Conservation (phyloP, 2,329 filamentous ascomycete species). For the Aspergillus tanneri region DNA sequence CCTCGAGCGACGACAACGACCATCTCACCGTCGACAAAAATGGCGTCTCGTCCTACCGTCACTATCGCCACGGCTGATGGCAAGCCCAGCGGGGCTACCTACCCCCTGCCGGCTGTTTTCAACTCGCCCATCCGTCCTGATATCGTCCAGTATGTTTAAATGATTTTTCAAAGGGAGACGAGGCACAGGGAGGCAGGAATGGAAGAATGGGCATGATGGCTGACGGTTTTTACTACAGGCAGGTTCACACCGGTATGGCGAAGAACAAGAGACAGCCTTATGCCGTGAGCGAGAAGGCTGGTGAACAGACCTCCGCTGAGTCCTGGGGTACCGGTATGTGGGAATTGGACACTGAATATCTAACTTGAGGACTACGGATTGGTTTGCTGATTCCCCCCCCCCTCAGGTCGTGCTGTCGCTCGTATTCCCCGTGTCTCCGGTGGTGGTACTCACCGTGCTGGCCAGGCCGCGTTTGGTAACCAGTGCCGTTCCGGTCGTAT, state of each 20-base stretch:
- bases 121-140: constrained; percentile 94
- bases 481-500: constrained; percentile 99
- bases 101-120: constrained; percentile 96
- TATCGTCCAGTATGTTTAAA: constrained; percentile 81
- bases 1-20: constrained; percentile 41
- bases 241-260: constrained; percentile 95
- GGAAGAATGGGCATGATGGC: constrained; percentile 25
- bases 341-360: constrained; percentile 2
- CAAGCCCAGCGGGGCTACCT: constrained; percentile 81
- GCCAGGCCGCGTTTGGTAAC: constrained; percentile 99
- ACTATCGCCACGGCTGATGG: constrained; percentile 97
- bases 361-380: constrained; percentile 5
- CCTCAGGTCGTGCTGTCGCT: constrained; percentile 89
- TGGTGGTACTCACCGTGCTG: constrained; percentile 99
- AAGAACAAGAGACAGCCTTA: constrained; percentile 99
- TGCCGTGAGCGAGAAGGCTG: constrained; percentile 99
- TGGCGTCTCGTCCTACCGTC: constrained; percentile 97
- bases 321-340: constrained; percentile 98
- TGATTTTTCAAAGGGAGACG: constrained; percentile 10
- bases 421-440: constrained; percentile 99
- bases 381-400: constrained; percentile 14
- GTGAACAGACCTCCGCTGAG: constrained; percentile 99
- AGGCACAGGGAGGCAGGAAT: constrained; percentile 6
- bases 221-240: constrained; percentile 47
- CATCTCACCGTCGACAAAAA: constrained; percentile 53